Evolutionary conservation across 306 rosid species (phyloP).

Genomic region (Citrullus amarus): DNA sequence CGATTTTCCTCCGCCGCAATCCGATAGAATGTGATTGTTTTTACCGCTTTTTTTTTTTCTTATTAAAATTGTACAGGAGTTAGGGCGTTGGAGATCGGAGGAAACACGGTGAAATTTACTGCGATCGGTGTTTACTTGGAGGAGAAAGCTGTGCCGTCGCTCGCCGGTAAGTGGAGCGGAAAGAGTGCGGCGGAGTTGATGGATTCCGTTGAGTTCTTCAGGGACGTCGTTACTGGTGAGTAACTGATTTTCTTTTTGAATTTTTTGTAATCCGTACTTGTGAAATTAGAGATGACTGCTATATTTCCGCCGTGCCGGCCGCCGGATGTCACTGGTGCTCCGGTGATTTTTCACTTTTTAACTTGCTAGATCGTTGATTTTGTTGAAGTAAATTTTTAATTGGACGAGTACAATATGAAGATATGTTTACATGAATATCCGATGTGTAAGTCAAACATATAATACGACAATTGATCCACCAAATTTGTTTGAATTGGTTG

Average conservation of each 20-base stretch:
- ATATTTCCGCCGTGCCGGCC: background rate
- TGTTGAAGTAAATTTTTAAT: background rate
- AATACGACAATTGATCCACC: background rate
- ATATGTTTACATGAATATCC: background rate
- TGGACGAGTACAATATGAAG: background rate
- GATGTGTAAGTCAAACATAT: background rate
- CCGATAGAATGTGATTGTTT: background rate
- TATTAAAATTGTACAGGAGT: constrained; percentile 22
- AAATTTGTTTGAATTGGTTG: background rate
- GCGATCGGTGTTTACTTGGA: constrained; percentile 65
- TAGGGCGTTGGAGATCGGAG: constrained; percentile 49
- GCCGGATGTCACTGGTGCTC: background rate
- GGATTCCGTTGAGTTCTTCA: constrained; percentile 50
- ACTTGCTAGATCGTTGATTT: background rate
- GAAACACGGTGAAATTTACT: constrained; percentile 52
- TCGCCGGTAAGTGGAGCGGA: constrained; percentile 54
- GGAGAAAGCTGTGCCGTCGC: constrained; percentile 35
- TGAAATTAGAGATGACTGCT: too few relatives aligned
- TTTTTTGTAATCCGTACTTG: background rate
- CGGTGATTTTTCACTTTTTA: background rate
- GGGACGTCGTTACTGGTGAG: constrained; percentile 47
- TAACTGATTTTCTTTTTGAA: background rate
- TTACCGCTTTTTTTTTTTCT: background rate
- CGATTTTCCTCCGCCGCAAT: constrained; percentile 5
- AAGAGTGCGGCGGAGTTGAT: constrained; percentile 30